A percentile compares a stretch with the other conserved stretches of the same genome.
Evolutionary conservation across 495 filamentous ascomycete genomes (phyloP).

Genomic region (Neurospora sp.): DNA sequence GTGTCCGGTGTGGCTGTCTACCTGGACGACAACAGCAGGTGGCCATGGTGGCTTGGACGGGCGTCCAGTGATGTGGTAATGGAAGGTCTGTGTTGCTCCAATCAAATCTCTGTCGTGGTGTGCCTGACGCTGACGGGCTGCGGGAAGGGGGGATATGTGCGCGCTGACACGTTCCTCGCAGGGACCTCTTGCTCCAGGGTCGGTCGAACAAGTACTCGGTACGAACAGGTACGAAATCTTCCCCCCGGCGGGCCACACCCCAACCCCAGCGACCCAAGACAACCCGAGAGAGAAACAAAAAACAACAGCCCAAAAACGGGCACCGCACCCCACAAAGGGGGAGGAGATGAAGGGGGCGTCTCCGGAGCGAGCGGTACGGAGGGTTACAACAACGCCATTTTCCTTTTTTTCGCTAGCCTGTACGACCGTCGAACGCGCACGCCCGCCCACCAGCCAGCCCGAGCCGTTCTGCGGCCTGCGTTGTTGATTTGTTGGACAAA

Average conservation of each 20-base stretch:
- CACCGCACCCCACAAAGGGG: slow-evolving; percentile 10
- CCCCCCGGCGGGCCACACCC: background rate
- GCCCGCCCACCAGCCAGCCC: background rate
- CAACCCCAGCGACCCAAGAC: background rate
- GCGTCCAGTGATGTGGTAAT: background rate
- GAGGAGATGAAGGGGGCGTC: slow-evolving; percentile 13
- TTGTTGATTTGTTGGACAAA: background rate
- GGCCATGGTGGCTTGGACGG: background rate
- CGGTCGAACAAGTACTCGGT: slow-evolving; percentile 10
- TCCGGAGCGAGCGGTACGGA: slow-evolving; percentile 21
- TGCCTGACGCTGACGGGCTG: slow-evolving; percentile 3
- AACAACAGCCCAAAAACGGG: background rate
- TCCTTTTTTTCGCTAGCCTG: slow-evolving; percentile 5
- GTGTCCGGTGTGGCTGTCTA: background rate
- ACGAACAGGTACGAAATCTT: slow-evolving; percentile 5
- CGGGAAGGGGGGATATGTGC: background rate
- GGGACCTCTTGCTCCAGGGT: slow-evolving; percentile 9
- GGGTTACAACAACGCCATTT: slow-evolving; percentile 15
- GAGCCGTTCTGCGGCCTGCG: background rate
- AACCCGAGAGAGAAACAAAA: slow-evolving; percentile 6
- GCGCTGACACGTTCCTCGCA: slow-evolving; percentile 5
- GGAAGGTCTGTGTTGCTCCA: background rate
- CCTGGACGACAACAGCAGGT: background rate
- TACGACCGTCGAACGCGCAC: background rate
- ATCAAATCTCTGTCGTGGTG: slow-evolving; percentile 1